These are phyloP conservation scores for Aspergillus unguis DNA, from an alignment of 2,329 filamentous ascomycete genomes.

Conservation along the genomic window DNA sequence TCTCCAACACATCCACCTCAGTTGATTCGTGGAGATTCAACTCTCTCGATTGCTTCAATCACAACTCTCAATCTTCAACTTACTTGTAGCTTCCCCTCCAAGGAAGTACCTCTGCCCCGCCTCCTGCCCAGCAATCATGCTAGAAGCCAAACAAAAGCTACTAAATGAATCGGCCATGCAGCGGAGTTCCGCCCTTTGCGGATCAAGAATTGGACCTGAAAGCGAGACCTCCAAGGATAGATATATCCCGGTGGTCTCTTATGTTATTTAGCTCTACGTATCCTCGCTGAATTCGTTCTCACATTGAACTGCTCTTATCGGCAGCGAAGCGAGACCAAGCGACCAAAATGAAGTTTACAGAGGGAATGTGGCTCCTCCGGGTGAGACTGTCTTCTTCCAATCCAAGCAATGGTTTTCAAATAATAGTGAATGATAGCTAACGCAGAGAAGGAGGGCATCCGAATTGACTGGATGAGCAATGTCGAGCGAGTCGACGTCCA, in stretches of 20 bases:
- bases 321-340: not conserved
- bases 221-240: not conserved
- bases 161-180: not conserved
- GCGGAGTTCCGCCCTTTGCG: constrained; percentile 12
- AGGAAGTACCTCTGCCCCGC: not conserved
- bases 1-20: not conserved
- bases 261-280: not conserved
- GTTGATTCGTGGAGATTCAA: constrained; percentile 4
- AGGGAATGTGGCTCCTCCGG: constrained; percentile 40
- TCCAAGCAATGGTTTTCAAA: not conserved
- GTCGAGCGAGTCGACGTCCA: constrained; percentile 34
- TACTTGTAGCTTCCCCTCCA: not conserved
- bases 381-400: constrained; percentile 16
- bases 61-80: not conserved
- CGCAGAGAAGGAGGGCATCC: constrained; percentile 31
- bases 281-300: not conserved
- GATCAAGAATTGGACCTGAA: not conserved
- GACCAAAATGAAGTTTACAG: constrained; percentile 41
- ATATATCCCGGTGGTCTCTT: not conserved
- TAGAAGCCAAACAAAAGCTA: not conserved
- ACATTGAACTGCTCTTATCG: too few species aligned
- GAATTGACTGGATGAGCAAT: constrained; percentile 43
- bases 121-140: not conserved
- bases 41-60: constrained; percentile 12
- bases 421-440: too few species aligned